Conservation (phyloP, 75 land plant species). For the Pinus albicaulis region DNA sequence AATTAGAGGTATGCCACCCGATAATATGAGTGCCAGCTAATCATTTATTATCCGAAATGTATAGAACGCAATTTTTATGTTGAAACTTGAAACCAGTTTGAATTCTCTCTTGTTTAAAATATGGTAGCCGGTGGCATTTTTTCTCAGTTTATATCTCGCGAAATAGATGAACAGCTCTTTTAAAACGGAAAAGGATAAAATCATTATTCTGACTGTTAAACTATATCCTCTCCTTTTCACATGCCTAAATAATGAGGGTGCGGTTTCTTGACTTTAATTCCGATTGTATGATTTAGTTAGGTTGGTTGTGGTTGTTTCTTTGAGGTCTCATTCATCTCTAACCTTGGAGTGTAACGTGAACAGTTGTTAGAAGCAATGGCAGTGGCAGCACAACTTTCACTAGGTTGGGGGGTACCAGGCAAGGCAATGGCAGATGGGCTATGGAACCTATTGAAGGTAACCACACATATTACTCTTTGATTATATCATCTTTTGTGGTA, state of each 20-base stretch:
- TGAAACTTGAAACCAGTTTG: conserved; percentile 1
- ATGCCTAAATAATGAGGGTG: not conserved
- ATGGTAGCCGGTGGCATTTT: not conserved
- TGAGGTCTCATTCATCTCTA: not conserved
- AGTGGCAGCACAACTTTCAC: conserved; percentile 46
- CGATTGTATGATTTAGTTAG: not conserved
- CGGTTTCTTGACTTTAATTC: not conserved
- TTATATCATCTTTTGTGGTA: not conserved
- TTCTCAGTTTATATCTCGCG: not conserved
- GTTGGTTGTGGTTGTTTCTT: not conserved
- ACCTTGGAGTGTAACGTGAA: not conserved
- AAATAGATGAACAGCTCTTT: not conserved
- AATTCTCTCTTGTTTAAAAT: not conserved
- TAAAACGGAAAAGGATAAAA: not conserved
- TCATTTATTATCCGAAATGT: not conserved
- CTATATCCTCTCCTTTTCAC: not conserved
- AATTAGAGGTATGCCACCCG: conserved; percentile 65
- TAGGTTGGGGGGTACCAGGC: conserved; percentile 64
- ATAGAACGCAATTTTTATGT: not conserved
- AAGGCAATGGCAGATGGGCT: conserved; percentile 63
- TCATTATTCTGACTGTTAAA: not conserved
- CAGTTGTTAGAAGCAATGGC: conserved; percentile 83
- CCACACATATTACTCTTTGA: not conserved
- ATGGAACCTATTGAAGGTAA: conserved; percentile 63
- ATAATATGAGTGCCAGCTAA: not conserved